Evolutionary conservation across 768 basidiomycete genomes (phyloP).

Genomic region (Leucocoprinus leucothites): DNA sequence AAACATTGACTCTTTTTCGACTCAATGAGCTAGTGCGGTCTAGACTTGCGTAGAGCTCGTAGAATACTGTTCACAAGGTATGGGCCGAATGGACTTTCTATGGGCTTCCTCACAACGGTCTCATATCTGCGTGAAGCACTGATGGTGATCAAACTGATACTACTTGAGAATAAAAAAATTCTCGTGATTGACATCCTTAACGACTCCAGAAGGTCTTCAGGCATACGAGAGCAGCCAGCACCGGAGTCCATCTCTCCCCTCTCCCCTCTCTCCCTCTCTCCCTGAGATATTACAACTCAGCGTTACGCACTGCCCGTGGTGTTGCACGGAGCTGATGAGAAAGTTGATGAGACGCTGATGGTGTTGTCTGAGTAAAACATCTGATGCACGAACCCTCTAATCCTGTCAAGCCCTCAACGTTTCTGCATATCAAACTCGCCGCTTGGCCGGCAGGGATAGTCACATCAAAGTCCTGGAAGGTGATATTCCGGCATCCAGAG

Average conservation of each 20-base stretch:
- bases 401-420: slow-evolving; percentile 38
- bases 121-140: neutral
- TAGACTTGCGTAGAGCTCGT: neutral
- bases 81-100: neutral
- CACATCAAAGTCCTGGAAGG: slow-evolving; percentile 39
- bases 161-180: neutral
- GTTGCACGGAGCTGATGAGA: slow-evolving; percentile 9
- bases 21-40: neutral
- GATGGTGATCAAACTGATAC: neutral
- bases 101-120: neutral
- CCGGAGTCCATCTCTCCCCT: no score
- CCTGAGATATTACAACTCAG: neutral
- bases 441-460: slow-evolving; percentile 30
- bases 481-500: slow-evolving; percentile 41
- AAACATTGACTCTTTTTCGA: neutral
- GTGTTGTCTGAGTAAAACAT: neutral
- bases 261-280: no score
- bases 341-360: neutral
- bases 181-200: slow-evolving; percentile 1
- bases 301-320: slow-evolving; percentile 2
- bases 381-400: slow-evolving; percentile 26
- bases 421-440: slow-evolving; percentile 43
- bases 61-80: slow-evolving; percentile 5
- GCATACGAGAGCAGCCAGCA: no score
- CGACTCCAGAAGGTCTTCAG: neutral